Percentiles rank a stretch among this genome's conserved stretches.
phyloP scores from a whole-genome alignment of 768 basidiomycete species.

The Psilocybe cubensis region DNA sequence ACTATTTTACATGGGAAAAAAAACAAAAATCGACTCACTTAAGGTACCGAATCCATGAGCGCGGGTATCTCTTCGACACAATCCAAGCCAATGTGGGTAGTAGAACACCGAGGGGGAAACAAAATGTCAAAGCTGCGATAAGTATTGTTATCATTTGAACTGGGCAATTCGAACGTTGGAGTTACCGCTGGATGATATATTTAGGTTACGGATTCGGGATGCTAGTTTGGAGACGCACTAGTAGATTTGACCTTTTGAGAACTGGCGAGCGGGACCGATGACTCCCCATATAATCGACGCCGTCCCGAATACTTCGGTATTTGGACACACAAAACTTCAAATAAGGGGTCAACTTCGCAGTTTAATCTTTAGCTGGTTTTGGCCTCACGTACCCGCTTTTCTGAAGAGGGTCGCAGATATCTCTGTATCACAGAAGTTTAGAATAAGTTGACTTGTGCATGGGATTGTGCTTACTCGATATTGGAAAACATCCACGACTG shows the following conservation, averaged over 20 bases:
- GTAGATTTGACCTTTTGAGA: conserved; percentile 56
- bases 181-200: background rate
- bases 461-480: conserved; percentile 40
- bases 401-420: background rate
- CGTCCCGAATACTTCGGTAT: conserved; percentile 52
- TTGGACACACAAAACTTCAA: conserved; percentile 50
- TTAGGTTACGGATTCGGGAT: too few relatives aligned
- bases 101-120: conserved; percentile 14
- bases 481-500: conserved; percentile 64
- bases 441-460: background rate
- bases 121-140: background rate
- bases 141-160: background rate
- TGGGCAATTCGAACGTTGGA: background rate
- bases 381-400: background rate
- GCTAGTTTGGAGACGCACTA: conserved; percentile 28
- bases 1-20: too few relatives aligned
- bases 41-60: background rate
- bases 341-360: background rate
- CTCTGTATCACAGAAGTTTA: background rate
- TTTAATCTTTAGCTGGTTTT: background rate
- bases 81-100: background rate
- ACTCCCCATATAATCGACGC: conserved; percentile 60
- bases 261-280: conserved; percentile 58
- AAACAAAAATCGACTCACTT: background rate
- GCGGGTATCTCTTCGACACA: background rate